These are phyloP conservation scores for Amanita bisporigera DNA, from an alignment of 1,284 basidiomycete species.

Conservation along the genomic window DNA sequence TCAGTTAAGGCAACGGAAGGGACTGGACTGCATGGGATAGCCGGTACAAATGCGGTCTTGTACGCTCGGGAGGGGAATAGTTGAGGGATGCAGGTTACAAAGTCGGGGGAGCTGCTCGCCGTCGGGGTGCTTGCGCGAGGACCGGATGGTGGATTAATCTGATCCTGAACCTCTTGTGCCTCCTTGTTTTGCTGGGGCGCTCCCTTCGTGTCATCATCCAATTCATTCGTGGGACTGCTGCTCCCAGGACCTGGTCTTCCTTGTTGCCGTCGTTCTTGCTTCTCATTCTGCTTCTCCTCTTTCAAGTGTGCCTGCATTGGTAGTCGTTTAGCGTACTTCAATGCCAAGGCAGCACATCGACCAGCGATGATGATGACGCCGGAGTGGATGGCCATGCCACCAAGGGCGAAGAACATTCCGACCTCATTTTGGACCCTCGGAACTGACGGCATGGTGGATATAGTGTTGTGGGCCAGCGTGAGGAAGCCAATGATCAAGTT, in stretches of 20 bases:
- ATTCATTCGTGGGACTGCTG: neutral
- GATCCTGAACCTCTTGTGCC: neutral
- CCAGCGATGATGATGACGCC: slow-evolving; percentile 38
- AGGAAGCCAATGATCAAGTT: slow-evolving; percentile 36
- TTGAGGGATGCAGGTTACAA: neutral
- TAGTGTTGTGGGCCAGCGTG: slow-evolving; percentile 28
- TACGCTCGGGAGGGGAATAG: neutral
- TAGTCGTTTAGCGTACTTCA: slow-evolving; percentile 1
- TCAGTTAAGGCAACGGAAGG: neutral
- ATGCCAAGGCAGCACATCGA: slow-evolving; percentile 26
- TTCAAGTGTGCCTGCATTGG: neutral
- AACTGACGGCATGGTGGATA: slow-evolving; percentile 15
- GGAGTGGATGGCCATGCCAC: slow-evolving; percentile 36
- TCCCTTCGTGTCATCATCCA: neutral
- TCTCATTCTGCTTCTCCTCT: neutral
- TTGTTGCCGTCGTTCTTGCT: neutral
- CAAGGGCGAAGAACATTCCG: slow-evolving; percentile 39
- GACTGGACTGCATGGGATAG: neutral
- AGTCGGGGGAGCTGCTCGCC: no score
- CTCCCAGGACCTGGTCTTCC: neutral
- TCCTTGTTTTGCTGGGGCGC: neutral
- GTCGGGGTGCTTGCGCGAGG: neutral
- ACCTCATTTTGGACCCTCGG: slow-evolving; percentile 24
- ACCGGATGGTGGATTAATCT: neutral
- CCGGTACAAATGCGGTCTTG: neutral